These are phyloP conservation scores for Phytophthora palmivora DNA, from an alignment of 352 stramenopile genomes.

Conservation along the genomic window DNA sequence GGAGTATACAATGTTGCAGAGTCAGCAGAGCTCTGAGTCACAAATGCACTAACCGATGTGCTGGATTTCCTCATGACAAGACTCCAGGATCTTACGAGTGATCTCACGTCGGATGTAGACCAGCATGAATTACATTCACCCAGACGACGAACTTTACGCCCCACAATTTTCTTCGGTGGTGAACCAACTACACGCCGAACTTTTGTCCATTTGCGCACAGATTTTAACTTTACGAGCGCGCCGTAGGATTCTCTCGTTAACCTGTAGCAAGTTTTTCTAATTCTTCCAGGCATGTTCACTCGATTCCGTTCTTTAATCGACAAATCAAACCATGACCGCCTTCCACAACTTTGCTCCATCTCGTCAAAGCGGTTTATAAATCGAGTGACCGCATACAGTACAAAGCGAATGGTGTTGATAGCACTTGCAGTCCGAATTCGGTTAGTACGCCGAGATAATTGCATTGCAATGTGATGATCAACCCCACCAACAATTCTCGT, in stretches of 20 bases:
- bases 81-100: constrained; percentile 24
- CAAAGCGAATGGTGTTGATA: constrained; percentile 3
- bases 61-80: constrained; percentile 14
- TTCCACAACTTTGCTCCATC: constrained; percentile 6
- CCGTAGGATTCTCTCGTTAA: constrained; percentile 20
- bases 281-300: constrained; percentile 5
- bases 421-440: neutral
- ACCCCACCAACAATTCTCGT: constrained; percentile 6
- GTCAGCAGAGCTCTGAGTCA: constrained; percentile 6
- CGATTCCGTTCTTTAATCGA: constrained; percentile 8
- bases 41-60: constrained; percentile 6
- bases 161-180: neutral
- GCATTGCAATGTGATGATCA: constrained; percentile 4
- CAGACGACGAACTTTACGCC: no score
- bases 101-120: constrained; percentile 10
- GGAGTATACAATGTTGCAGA: constrained; percentile 21
- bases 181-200: neutral
- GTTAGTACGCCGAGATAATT: constrained; percentile 2
- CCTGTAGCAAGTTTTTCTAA: constrained; percentile 1
- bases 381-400: constrained; percentile 21
- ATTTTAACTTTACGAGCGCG: constrained; percentile 16
- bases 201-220: constrained; percentile 19
- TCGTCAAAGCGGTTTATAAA: constrained; percentile 24
- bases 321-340: constrained; percentile 23
- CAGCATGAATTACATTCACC: constrained; percentile 19